Percentiles rank a stretch among this genome's conserved stretches.
Evolutionary conservation across 371 early-diverging fungal species (phyloP).

Genomic region (Parasitella parasitica): DNA sequence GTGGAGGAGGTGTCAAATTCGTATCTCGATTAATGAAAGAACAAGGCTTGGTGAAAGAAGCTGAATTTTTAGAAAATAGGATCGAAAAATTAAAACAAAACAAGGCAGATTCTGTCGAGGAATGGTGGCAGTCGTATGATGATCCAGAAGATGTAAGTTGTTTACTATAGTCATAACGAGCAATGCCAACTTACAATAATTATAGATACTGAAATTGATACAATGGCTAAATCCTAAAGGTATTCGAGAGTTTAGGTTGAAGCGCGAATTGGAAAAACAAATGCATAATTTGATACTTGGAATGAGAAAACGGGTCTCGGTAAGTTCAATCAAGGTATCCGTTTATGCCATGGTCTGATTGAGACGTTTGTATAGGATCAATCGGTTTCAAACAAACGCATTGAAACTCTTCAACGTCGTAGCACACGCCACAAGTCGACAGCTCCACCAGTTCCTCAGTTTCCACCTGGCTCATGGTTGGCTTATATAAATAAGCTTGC

Average conservation of each 20-base stretch:
- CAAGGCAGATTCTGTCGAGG: not conserved
- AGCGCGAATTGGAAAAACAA: constrained; percentile 52
- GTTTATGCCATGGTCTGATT: not conserved
- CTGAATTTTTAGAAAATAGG: constrained; percentile 23
- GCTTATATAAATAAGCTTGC: constrained; percentile 44
- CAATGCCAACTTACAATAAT: not conserved
- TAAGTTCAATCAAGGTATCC: constrained; percentile 10
- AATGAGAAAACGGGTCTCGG: constrained; percentile 44
- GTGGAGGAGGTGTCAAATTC: constrained; percentile 42
- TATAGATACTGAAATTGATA: constrained; percentile 61
- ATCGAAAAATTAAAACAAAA: constrained; percentile 13
- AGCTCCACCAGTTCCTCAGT: constrained; percentile 4
- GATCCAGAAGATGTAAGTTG: constrained; percentile 56
- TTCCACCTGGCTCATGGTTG: constrained; percentile 39
- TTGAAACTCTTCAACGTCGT: constrained; percentile 39
- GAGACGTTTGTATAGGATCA: constrained; percentile 28
- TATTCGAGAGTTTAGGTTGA: constrained; percentile 63
- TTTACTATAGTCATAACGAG: not conserved
- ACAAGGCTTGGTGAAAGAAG: constrained; percentile 29
- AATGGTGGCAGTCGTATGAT: constrained; percentile 67
- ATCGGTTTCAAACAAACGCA: constrained; percentile 22
- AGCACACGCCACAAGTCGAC: constrained; percentile 50
- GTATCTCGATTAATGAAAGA: constrained; percentile 30
- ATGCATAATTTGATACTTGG: constrained; percentile 43
- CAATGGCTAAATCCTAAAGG: constrained; percentile 81